phyloP scores from a whole-genome alignment of 208 protist genomes.

The Leishmania guyanensis region DNA sequence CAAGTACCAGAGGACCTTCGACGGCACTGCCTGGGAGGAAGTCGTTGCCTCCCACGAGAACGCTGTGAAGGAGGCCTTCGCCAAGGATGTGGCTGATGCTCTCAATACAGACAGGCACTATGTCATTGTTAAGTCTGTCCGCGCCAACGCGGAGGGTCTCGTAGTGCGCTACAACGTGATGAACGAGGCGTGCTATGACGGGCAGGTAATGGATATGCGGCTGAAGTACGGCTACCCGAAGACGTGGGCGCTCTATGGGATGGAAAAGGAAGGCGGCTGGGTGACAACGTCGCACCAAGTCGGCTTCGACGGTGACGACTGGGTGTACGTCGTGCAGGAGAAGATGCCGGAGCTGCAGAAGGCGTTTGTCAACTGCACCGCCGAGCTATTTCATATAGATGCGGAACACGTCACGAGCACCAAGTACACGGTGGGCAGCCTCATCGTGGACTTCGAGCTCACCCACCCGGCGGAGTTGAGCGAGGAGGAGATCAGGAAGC shows the following conservation, averaged over 20 bases:
- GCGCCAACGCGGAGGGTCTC: slow-evolving; percentile 29
- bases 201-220: slow-evolving; percentile 27
- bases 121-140: slow-evolving; percentile 30
- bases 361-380: slow-evolving; percentile 38
- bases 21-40: slow-evolving; percentile 30
- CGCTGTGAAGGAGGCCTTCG: slow-evolving; percentile 43
- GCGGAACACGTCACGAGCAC: slow-evolving; percentile 39
- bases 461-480: slow-evolving; percentile 41
- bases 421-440: slow-evolving; percentile 26
- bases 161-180: slow-evolving; percentile 42
- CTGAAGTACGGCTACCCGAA: slow-evolving; percentile 44
- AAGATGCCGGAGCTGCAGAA: slow-evolving; percentile 37
- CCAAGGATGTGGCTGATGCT: slow-evolving; percentile 34
- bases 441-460: slow-evolving; percentile 55
- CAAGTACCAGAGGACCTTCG: slow-evolving; percentile 36
- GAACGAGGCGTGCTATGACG: slow-evolving; percentile 14
- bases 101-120: slow-evolving; percentile 23
- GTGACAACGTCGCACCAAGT: slow-evolving; percentile 57
- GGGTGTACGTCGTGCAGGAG: slow-evolving; percentile 52
- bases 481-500: slow-evolving; percentile 34
- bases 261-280: slow-evolving; percentile 26
- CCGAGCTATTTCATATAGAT: slow-evolving; percentile 35
- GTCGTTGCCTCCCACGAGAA: slow-evolving; percentile 18
- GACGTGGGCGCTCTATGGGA: slow-evolving; percentile 52
- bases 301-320: slow-evolving; percentile 78